These are phyloP conservation scores for Monilinia laxa DNA, from an alignment of 2,329 filamentous ascomycete species.

Conservation along the genomic window DNA sequence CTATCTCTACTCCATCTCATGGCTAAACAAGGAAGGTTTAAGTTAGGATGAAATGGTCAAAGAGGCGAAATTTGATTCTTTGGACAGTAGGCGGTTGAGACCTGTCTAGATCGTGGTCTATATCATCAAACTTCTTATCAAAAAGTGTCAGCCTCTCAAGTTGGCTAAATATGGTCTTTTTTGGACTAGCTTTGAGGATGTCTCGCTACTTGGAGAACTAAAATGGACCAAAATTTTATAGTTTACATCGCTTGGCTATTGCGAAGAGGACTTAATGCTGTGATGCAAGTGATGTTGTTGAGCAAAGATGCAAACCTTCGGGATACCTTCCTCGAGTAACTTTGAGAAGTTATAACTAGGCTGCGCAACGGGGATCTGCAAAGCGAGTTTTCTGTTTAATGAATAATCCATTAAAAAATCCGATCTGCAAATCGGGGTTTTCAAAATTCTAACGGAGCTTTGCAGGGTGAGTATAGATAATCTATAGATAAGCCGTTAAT, in stretches of 20 bases:
- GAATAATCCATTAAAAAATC: too few species aligned
- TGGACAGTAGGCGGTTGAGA: background rate
- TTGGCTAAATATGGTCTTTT: background rate
- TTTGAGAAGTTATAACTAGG: background rate
- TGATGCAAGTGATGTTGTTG: background rate
- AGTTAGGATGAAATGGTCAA: background rate
- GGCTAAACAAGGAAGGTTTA: background rate
- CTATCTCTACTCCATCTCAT: too few species aligned
- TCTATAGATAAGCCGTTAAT: too few species aligned
- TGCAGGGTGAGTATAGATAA: too few species aligned
- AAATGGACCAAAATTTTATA: too few species aligned
- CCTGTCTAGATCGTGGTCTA: background rate
- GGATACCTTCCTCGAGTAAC: background rate
- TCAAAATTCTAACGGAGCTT: too few species aligned
- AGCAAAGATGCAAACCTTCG: background rate
- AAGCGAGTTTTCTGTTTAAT: too few species aligned
- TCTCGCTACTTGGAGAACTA: background rate
- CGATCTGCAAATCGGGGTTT: too few species aligned
- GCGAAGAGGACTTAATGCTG: background rate
- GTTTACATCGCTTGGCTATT: background rate
- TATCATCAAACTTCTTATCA: too few species aligned
- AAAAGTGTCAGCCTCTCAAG: background rate
- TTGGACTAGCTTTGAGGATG: background rate
- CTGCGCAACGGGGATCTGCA: too few species aligned
- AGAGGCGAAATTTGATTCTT: background rate